Evolutionary conservation across 1,284 basidiomycete genomes (phyloP).

Genomic region (Sporisorium reilianum): DNA sequence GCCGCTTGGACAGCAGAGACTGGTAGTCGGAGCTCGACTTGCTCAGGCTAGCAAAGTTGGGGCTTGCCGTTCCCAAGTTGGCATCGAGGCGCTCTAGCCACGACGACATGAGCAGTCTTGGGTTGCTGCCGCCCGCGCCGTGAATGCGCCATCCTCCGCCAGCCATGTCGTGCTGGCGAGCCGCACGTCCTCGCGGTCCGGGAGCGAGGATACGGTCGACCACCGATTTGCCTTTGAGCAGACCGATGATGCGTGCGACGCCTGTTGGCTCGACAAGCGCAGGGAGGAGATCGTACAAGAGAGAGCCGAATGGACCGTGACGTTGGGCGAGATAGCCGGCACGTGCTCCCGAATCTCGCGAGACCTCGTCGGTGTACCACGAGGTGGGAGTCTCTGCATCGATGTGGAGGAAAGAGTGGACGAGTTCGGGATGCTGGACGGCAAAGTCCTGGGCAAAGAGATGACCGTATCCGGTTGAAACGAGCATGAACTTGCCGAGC

Average conservation of each 20-base stretch:
- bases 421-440: slow-evolving; percentile 47
- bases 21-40: slow-evolving; percentile 20
- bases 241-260: slow-evolving; percentile 43
- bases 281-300: slow-evolving; percentile 52
- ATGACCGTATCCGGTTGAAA: slow-evolving; percentile 53
- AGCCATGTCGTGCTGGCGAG: slow-evolving; percentile 33
- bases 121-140: slow-evolving; percentile 46
- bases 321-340: slow-evolving; percentile 43
- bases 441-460: slow-evolving; percentile 57
- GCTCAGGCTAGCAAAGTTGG: slow-evolving; percentile 37
- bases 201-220: slow-evolving; percentile 56
- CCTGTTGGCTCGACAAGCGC: slow-evolving; percentile 48
- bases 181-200: slow-evolving; percentile 34
- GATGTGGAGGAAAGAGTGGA: slow-evolving; percentile 57
- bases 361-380: slow-evolving; percentile 50
- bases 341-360: slow-evolving; percentile 37
- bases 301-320: slow-evolving; percentile 38
- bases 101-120: slow-evolving; percentile 42
- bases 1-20: slow-evolving; percentile 31
- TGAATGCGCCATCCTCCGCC: slow-evolving; percentile 51
- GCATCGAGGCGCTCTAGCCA: slow-evolving; percentile 54
- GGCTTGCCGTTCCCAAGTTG: slow-evolving; percentile 38
- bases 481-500: slow-evolving; percentile 52
- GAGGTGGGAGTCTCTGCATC: slow-evolving; percentile 55
- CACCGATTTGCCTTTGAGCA: slow-evolving; percentile 43